Evolutionary conservation across 208 protist genomes (phyloP).

Genomic region (Wallacemonas sp.): DNA sequence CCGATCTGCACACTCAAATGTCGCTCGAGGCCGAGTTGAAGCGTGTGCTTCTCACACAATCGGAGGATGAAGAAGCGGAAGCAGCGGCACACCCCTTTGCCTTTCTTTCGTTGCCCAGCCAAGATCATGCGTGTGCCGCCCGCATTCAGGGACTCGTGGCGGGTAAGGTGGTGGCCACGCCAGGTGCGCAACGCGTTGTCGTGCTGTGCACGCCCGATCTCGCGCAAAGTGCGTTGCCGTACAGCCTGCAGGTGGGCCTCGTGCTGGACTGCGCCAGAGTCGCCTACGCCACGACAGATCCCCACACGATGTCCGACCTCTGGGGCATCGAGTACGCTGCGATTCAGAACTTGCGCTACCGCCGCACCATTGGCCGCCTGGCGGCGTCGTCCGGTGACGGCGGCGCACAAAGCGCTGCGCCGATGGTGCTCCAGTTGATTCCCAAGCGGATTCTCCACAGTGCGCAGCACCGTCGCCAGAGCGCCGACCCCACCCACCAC

Average conservation of each 20-base stretch:
- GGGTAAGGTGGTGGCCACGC: neutral
- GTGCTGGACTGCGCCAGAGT: conserved; percentile 80
- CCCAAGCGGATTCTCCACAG: conserved; percentile 79
- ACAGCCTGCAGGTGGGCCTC: conserved; percentile 55
- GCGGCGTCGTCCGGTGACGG: no score
- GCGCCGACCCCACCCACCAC: conserved; percentile 66
- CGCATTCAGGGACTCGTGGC: neutral
- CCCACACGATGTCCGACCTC: conserved; percentile 36
- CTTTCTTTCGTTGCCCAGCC: conserved; percentile 6
- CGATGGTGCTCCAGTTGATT: conserved; percentile 83
- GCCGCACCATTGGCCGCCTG: conserved; percentile 49
- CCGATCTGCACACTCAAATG: conserved; percentile 20
- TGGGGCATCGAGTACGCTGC: conserved; percentile 57
- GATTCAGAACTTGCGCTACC: conserved; percentile 55
- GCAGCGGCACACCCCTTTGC: neutral
- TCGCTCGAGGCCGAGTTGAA: conserved; percentile 7
- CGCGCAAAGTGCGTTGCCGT: conserved; percentile 68
- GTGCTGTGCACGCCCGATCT: conserved; percentile 63
- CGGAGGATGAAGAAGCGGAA: conserved; percentile 9
- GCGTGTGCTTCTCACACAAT: neutral
- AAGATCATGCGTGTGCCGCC: conserved; percentile 11
- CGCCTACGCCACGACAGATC: conserved; percentile 47
- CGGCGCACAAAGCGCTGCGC: no score
- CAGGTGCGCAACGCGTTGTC: conserved; percentile 31
- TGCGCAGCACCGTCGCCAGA: conserved; percentile 65